Base-by-base conservation (phyloP, 2,329 filamentous ascomycete species). In the Pyrenophora graminea region DNA sequence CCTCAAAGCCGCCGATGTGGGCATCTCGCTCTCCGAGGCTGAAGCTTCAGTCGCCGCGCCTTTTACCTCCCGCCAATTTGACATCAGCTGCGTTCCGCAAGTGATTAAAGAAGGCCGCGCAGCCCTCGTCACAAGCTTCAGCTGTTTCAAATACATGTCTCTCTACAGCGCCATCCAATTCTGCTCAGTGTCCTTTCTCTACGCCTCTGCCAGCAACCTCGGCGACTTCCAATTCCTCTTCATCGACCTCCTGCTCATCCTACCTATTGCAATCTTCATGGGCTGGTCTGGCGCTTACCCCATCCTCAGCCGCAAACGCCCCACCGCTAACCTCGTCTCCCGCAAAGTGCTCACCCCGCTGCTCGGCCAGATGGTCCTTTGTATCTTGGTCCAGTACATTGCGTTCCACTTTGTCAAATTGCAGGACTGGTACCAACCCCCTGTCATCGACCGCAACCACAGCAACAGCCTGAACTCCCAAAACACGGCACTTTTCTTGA, bases 81-180 rank as follows among this genome's bases (percentile, higher is more conserved):
- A 99, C 71, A 97, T 99, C 64, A 89, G 89, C 10, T 99, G 94
- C 71, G 93, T 99, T 4, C 88, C 93, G 6, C 87, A 93, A 66
- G 87, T 99, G 58, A 97, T 99, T 58, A 74, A 91, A 60, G 94
- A 99, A 78, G 94, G 94, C 17, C 86, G 95, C 56, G 93, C 93
- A 17, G 90, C 95, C 30, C 82, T 99, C 30, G 92, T 97, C n/a
- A 99, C 94, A 10, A 96, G 91, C 74, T 99, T 99, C 78, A 95
- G 90, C 77, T 99, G 94, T 78, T 99, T 99, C 82, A 99, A 97
- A 78, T 99, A 96, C 76, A 99, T 99, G 95, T 95, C 90, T 64
- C 77, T 99, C 59, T 99, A 99, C 78, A 97, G 92, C 2, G 93
- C 94, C n/a, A 99, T 99, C 60, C 94, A 99, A 73, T 99, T 99